These are phyloP conservation scores for Ustilago sp. DNA, from an alignment of 1,284 basidiomycete genomes.

Conservation along the genomic window DNA sequence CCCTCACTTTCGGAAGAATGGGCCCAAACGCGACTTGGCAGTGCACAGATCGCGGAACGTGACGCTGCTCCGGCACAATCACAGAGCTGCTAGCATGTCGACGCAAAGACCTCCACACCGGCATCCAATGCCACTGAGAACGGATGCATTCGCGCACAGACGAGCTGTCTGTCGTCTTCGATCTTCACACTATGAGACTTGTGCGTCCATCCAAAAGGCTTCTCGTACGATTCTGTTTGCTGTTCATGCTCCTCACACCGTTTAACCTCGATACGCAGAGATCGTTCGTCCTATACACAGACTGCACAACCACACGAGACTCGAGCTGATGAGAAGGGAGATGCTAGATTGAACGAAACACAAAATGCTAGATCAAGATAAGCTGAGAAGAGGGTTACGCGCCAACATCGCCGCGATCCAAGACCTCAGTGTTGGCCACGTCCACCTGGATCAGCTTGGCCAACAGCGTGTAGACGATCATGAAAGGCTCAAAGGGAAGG, in stretches of 20 bases:
- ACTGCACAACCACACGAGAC: neutral
- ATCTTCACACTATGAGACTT: neutral
- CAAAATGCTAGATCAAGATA: neutral
- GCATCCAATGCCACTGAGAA: neutral
- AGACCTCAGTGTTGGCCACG: slow-evolving; percentile 41
- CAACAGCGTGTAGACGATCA: slow-evolving; percentile 28
- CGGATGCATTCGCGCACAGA: neutral
- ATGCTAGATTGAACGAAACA: neutral
- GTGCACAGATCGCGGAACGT: slow-evolving; percentile 1
- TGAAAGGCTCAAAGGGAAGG: slow-evolving; percentile 47
- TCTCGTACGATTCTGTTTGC: neutral
- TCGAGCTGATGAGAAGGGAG: neutral
- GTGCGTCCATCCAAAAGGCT: neutral
- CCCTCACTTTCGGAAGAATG: neutral
- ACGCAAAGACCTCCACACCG: neutral
- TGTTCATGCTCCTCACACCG: neutral
- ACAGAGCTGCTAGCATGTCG: neutral
- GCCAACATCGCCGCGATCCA: slow-evolving; percentile 27
- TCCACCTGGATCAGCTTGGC: slow-evolving; percentile 42
- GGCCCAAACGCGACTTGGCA: neutral
- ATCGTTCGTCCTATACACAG: neutral
- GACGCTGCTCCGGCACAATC: neutral
- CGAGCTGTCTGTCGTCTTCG: neutral
- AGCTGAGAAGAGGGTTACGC: neutral
- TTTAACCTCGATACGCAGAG: neutral